Conservation (phyloP, 2,329 filamentous ascomycete genomes). For the Dendryphion nanum region DNA sequence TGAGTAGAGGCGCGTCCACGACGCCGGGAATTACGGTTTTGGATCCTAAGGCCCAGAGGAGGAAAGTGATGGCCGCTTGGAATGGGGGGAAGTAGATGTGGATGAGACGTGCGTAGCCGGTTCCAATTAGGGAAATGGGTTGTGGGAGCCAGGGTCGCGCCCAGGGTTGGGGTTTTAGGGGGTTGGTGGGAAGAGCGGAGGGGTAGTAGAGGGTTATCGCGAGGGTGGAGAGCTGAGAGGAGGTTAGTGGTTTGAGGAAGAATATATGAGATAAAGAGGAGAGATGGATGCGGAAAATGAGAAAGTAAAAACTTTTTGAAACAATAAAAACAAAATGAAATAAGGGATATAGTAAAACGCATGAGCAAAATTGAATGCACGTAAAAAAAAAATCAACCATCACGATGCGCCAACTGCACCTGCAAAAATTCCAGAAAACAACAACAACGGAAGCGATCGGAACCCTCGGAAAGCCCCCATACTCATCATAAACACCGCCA, state of each 20-base stretch:
- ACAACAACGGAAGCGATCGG: too few species aligned
- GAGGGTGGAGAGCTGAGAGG: constrained; percentile 39
- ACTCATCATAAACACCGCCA: too few species aligned
- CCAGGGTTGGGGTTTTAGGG: constrained; percentile 22
- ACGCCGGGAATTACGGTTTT: constrained; percentile 43
- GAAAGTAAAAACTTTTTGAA: too few species aligned
- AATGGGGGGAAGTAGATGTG: constrained; percentile 37
- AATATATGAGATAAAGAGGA: not conserved
- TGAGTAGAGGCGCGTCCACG: constrained; percentile 43
- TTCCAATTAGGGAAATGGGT: constrained; percentile 43
- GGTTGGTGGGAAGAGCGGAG: constrained; percentile 21
- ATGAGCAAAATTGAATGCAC: too few species aligned
- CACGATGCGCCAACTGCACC: too few species aligned
- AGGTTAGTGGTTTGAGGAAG: constrained; percentile 4
- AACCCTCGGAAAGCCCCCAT: too few species aligned
- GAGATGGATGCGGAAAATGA: not conserved
- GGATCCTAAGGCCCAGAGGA: constrained; percentile 43
- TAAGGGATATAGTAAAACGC: too few species aligned
- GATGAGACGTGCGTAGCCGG: constrained; percentile 45
- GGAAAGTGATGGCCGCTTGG: constrained; percentile 40
- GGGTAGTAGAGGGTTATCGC: constrained; percentile 49
- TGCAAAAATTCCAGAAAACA: too few species aligned
- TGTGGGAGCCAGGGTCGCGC: constrained; percentile 46
- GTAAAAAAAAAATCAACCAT: too few species aligned
- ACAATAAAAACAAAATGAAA: too few species aligned